Conservation (phyloP, 768 basidiomycete genomes). For the Cyclocybe aegerita region DNA sequence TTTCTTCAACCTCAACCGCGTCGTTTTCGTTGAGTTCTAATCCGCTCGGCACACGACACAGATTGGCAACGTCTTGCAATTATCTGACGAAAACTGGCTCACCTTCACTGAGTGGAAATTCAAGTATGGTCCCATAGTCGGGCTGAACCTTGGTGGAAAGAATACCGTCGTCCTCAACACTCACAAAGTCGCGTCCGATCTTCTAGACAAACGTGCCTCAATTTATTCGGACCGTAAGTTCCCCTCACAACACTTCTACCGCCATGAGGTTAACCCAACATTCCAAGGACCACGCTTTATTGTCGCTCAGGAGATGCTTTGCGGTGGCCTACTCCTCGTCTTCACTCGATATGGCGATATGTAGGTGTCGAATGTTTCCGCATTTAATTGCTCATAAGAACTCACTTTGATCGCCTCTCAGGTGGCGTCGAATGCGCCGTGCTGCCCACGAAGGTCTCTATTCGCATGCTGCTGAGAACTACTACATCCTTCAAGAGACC, state of each 20-base stretch:
- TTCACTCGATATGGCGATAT: conserved; percentile 1
- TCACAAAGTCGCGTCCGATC: conserved; percentile 9
- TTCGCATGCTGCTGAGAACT: not conserved
- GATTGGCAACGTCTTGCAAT: too few relatives aligned
- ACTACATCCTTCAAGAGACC: not conserved
- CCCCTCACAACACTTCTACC: not conserved
- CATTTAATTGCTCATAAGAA: too few relatives aligned
- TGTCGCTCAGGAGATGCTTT: conserved; percentile 5
- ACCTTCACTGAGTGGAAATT: not conserved
- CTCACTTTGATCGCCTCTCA: too few relatives aligned
- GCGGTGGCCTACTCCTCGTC: not conserved
- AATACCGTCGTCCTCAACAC: conserved; percentile 25
- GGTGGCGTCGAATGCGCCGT: not conserved
- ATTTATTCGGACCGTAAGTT: conserved; percentile 47
- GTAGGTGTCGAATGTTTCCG: not conserved
- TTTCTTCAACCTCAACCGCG: too few relatives aligned
- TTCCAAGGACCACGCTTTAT: conserved; percentile 33
- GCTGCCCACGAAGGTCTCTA: not conserved
- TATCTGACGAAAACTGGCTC: too few relatives aligned
- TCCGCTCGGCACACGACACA: too few relatives aligned
- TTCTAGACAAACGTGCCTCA: conserved; percentile 43
- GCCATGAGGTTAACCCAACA: conserved; percentile 5
- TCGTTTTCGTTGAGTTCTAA: too few relatives aligned
- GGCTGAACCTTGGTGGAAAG: conserved; percentile 5
- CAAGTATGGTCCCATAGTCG: not conserved